Conservation (phyloP, 2,329 filamentous ascomycete species). For the Colletotrichum simmondsii region DNA sequence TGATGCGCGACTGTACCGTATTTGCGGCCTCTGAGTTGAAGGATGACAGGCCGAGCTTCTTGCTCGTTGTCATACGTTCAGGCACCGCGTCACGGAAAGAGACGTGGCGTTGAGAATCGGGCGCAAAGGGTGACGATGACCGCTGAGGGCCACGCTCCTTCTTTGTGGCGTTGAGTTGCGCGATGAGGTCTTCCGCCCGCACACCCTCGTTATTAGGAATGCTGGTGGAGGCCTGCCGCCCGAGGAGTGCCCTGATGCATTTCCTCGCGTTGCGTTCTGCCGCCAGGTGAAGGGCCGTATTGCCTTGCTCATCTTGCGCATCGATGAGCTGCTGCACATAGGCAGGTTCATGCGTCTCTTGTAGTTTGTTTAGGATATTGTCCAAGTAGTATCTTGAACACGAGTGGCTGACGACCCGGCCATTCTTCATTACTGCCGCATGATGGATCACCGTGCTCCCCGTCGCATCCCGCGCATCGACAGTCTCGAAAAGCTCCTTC, state of each 20-base stretch:
- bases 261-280: slow-evolving; percentile 90
- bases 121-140: slow-evolving; percentile 79
- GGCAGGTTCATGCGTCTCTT: slow-evolving; percentile 79
- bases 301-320: slow-evolving; percentile 84
- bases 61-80: slow-evolving; percentile 48
- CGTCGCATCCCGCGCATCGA: slow-evolving; percentile 81
- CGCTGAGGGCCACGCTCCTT: slow-evolving; percentile 74
- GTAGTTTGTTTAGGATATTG: slow-evolving; percentile 86
- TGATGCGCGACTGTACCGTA: slow-evolving; percentile 75
- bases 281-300: slow-evolving; percentile 82
- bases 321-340: slow-evolving; percentile 85
- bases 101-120: slow-evolving; percentile 67
- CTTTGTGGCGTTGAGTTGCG: slow-evolving; percentile 75
- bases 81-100: slow-evolving; percentile 62
- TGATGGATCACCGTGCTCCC: slow-evolving; percentile 94
- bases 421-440: slow-evolving; percentile 87
- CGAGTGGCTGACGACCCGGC: slow-evolving; percentile 83
- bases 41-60: slow-evolving; percentile 49
- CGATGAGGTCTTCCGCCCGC: slow-evolving; percentile 86
- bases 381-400: slow-evolving; percentile 95
- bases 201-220: slow-evolving; percentile 85
- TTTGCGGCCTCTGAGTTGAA: slow-evolving; percentile 75
- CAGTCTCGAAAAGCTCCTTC: slow-evolving; percentile 83
- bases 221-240: slow-evolving; percentile 84
- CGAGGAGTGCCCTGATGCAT: slow-evolving; percentile 82